A percentile compares a stretch with the other conserved stretches of the same genome.
Conservation (phyloP, 257 asterid species). For the Sherardia arvensis region DNA sequence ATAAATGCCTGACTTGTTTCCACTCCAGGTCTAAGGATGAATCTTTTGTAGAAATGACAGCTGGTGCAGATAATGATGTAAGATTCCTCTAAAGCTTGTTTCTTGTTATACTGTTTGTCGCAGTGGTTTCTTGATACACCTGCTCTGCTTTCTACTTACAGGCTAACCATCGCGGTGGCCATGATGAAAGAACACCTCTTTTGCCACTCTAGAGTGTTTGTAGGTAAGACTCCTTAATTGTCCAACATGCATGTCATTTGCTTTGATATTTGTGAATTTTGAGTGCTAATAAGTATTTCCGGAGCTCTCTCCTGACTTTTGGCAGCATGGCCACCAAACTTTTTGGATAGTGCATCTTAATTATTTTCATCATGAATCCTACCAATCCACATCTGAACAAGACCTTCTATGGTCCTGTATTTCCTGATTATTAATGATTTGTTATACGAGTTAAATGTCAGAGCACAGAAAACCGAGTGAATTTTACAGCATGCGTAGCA, state of each 20-base stretch:
- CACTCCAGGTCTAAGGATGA: constrained; percentile 59
- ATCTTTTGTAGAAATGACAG: constrained; percentile 72
- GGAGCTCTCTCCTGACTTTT: too few relatives aligned
- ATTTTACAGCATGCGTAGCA: not conserved
- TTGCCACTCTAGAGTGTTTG: constrained; percentile 37
- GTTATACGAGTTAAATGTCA: not conserved
- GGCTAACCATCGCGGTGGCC: constrained; percentile 60
- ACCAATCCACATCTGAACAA: not conserved
- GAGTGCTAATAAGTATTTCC: too few relatives aligned
- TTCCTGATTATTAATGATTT: not conserved
- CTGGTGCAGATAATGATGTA: constrained; percentile 92
- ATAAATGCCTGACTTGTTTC: constrained; percentile 7
- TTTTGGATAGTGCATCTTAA: not conserved
- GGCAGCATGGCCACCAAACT: not conserved
- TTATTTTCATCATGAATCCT: not conserved
- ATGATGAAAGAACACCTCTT: constrained; percentile 73
- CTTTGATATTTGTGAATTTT: too few relatives aligned
- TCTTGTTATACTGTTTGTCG: not conserved
- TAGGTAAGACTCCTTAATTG: constrained; percentile 5
- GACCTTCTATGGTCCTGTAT: not conserved
- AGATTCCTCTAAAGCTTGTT: constrained; percentile 12
- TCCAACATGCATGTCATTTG: not conserved
- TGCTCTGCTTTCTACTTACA: constrained; percentile 23
- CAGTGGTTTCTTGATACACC: not conserved
- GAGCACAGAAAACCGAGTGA: not conserved